phyloP scores from a whole-genome alignment of 345 rosid species.

The Tarenaya hassleriana region DNA sequence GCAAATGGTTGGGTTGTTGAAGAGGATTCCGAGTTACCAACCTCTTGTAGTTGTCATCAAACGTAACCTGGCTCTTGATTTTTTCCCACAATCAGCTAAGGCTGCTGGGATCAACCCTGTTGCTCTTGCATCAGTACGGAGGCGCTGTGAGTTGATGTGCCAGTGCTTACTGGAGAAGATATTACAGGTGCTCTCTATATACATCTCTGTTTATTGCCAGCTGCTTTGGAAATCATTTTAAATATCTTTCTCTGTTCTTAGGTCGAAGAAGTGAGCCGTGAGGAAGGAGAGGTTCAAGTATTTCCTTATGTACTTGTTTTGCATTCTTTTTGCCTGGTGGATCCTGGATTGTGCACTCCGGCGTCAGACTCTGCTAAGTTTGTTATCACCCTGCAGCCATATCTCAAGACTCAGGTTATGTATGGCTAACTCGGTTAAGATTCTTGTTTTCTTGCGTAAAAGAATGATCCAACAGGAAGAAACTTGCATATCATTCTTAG shows the following conservation, averaged over 20 bases:
- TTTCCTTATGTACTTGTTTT: slow-evolving; percentile 82
- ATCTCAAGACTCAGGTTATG: slow-evolving; percentile 89
- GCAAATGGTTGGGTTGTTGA: slow-evolving; percentile 87
- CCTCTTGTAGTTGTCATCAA: slow-evolving; percentile 80
- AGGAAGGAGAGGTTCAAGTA: slow-evolving; percentile 53
- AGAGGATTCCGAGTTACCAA: slow-evolving; percentile 74
- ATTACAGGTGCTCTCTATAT: slow-evolving; percentile 59
- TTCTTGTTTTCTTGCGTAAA: slow-evolving; percentile 17
- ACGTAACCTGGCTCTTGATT: slow-evolving; percentile 90
- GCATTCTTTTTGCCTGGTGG: slow-evolving; percentile 94
- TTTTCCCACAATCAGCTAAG: slow-evolving; percentile 89
- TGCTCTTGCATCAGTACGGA: slow-evolving; percentile 72
- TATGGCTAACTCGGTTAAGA: slow-evolving; percentile 7
- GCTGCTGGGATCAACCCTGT: slow-evolving; percentile 95
- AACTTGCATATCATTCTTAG: slow-evolving; percentile 12
- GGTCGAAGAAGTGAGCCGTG: slow-evolving; percentile 81
- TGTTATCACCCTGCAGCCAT: slow-evolving; percentile 89
- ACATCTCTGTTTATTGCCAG: slow-evolving; percentile 13
- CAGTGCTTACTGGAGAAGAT: slow-evolving; percentile 88
- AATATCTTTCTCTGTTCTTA: slow-evolving; percentile 27
- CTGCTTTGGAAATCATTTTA: slow-evolving; percentile 17
- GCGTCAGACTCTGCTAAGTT: slow-evolving; percentile 89
- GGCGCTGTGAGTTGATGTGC: slow-evolving; percentile 97
- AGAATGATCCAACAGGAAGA: slow-evolving; percentile 12
- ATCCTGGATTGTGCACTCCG: slow-evolving; percentile 87